Percentiles rank a stretch among this genome's conserved stretches.
Evolutionary conservation across 2,329 filamentous ascomycete species (phyloP).

Genomic region (Sclerotinia subarctica): DNA sequence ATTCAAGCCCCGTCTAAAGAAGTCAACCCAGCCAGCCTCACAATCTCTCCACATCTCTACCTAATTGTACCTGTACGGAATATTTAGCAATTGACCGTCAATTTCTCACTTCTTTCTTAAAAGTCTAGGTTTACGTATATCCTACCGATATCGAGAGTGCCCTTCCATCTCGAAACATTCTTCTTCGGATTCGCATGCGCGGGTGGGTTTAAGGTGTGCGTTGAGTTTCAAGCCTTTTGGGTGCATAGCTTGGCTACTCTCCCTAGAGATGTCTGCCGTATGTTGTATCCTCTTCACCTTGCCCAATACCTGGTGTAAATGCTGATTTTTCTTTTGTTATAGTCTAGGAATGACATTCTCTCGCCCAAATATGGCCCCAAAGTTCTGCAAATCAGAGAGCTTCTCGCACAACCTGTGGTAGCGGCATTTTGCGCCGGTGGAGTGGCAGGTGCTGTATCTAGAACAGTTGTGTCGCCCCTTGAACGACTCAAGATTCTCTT

Average conservation of each 20-base stretch:
- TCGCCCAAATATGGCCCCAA: constrained; percentile 37
- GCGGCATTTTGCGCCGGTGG: constrained; percentile 94
- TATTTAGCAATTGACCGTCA: constrained; percentile 10
- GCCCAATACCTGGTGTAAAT: not conserved
- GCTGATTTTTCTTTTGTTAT: not conserved
- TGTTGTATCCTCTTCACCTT: constrained; percentile 22
- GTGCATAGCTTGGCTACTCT: constrained; percentile 22
- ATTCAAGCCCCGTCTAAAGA: constrained; percentile 9
- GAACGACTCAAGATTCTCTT: constrained; percentile 98
- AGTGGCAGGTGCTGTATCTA: constrained; percentile 91
- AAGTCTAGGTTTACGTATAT: not conserved
- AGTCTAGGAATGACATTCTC: constrained; percentile 33
- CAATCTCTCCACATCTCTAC: not conserved
- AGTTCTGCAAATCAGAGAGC: constrained; percentile 41
- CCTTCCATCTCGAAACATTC: not conserved
- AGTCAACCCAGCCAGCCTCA: constrained; percentile 10
- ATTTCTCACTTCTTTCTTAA: not conserved
- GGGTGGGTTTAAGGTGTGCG: constrained; percentile 14
- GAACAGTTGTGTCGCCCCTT: constrained; percentile 93
- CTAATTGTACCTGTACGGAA: constrained; percentile 4
- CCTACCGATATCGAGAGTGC: not conserved
- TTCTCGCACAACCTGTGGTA: constrained; percentile 75
- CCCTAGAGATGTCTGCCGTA: constrained; percentile 36
- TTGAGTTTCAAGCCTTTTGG: constrained; percentile 27
- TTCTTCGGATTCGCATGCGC: constrained; percentile 15